These are phyloP conservation scores for Candida chauliodis DNA, from an alignment of 805 yeast genomes.

Conservation along the genomic window DNA sequence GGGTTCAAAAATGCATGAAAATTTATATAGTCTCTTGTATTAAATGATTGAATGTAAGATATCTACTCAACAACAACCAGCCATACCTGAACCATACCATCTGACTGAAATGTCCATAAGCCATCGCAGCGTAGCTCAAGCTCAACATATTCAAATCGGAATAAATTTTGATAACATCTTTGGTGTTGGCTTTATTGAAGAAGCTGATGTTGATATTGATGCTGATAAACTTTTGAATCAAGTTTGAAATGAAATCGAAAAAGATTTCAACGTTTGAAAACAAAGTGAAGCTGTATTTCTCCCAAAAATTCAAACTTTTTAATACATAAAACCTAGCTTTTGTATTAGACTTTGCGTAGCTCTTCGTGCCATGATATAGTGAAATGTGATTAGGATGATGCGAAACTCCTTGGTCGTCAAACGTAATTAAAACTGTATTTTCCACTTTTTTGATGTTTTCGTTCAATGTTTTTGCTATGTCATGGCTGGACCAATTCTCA, in stretches of 20 bases:
- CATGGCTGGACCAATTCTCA: constrained; percentile 54
- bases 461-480: constrained; percentile 37
- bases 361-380: constrained; percentile 47
- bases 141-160: constrained; percentile 38
- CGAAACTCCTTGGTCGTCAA: constrained; percentile 81
- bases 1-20: constrained; percentile 27
- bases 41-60: constrained; percentile 73
- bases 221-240: constrained; percentile 27
- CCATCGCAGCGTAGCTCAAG: constrained; percentile 65
- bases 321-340: constrained; percentile 24
- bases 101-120: constrained; percentile 78
- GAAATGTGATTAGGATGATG: constrained; percentile 84
- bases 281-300: constrained; percentile 49
- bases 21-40: constrained; percentile 18
- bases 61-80: constrained; percentile 77
- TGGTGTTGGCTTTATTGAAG: constrained; percentile 17
- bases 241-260: constrained; percentile 33
- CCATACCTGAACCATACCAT: constrained; percentile 94
- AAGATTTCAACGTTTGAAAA: constrained; percentile 40
- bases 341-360: constrained; percentile 21
- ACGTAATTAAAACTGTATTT: constrained; percentile 54
- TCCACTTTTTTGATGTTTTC: constrained; percentile 17
- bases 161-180: constrained; percentile 34
- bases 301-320: constrained; percentile 35
- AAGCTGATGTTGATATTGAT: constrained; percentile 35